Conservation (phyloP, 2,329 filamentous ascomycete genomes). For the Cercospora canescens region DNA sequence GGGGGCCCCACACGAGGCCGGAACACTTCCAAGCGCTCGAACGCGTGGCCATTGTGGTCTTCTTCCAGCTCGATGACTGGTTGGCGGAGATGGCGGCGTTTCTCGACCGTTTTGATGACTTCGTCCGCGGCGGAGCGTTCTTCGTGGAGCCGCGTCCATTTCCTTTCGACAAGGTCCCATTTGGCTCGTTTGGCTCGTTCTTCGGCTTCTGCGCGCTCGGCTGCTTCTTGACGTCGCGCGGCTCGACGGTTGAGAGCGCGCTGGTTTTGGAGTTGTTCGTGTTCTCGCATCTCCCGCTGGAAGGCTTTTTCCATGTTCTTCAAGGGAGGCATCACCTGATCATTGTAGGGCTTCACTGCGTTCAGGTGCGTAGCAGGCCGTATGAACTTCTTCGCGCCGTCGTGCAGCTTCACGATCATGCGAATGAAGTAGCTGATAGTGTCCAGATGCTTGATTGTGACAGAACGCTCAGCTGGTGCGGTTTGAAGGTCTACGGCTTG, state of each 20-base stretch:
- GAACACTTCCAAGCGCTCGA: conserved; percentile 43
- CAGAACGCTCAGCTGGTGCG: not conserved
- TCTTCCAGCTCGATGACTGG: conserved; percentile 23
- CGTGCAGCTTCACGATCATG: conserved; percentile 21
- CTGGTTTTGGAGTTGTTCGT: not conserved
- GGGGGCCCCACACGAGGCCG: conserved; percentile 31
- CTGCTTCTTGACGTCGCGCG: conserved; percentile 1
- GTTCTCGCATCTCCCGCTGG: not conserved
- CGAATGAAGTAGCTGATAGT: conserved; percentile 20
- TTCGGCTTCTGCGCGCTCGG: conserved; percentile 4
- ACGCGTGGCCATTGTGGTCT: conserved; percentile 42
- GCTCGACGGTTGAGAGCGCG: not conserved
- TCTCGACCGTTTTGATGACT: conserved; percentile 13
- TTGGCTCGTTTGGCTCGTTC: not conserved
- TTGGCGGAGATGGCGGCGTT: conserved; percentile 25
- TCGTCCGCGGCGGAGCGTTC: conserved; percentile 24
- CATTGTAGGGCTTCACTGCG: conserved; percentile 24
- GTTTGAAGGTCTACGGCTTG: conserved; percentile 14
- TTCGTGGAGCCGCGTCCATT: conserved; percentile 30
- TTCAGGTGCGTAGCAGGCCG: conserved; percentile 13
- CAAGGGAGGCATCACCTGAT: conserved; percentile 20
- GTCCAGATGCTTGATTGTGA: conserved; percentile 21
- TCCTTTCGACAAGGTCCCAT: conserved; percentile 1
- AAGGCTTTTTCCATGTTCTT: conserved; percentile 19
- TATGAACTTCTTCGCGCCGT: conserved; percentile 18